Percentiles rank a stretch among this genome's conserved stretches.
Evolutionary conservation across 2,329 filamentous ascomycete species (phyloP).

Genomic region (Cordyceps cicadae): DNA sequence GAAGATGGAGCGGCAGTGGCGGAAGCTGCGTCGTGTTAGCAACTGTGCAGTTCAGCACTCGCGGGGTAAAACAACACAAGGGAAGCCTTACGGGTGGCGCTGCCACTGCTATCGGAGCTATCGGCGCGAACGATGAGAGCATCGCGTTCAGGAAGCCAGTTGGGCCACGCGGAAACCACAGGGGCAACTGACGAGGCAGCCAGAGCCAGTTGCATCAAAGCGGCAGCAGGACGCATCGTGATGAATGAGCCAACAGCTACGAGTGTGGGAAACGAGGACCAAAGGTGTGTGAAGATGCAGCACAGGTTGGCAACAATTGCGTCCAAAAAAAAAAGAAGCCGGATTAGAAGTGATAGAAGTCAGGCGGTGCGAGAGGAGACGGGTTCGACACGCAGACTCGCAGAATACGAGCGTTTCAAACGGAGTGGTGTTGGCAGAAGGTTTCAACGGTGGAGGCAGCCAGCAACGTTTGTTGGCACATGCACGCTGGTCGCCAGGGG

Average conservation of each 20-base stretch:
- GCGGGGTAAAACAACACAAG: neutral
- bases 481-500: neutral
- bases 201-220: constrained; percentile 39
- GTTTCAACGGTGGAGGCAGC: constrained; percentile 10
- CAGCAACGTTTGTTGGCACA: neutral
- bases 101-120: constrained; percentile 30
- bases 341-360: neutral
- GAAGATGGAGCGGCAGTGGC: neutral
- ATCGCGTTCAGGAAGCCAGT: constrained; percentile 46
- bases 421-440: neutral
- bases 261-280: neutral
- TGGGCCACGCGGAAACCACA: constrained; percentile 47
- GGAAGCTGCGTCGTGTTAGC: neutral
- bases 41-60: neutral
- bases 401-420: neutral
- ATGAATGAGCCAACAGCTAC: neutral
- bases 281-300: neutral
- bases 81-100: constrained; percentile 11
- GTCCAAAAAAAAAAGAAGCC: neutral
- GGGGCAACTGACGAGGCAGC: constrained; percentile 43
- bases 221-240: constrained; percentile 42
- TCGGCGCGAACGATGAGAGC: constrained; percentile 44
- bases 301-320: neutral
- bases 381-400: neutral
- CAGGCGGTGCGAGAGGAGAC: neutral